These are phyloP conservation scores for Blastobotrys raffinosifermentans DNA, from an alignment of 1,139 yeast genomes.

Conservation along the genomic window DNA sequence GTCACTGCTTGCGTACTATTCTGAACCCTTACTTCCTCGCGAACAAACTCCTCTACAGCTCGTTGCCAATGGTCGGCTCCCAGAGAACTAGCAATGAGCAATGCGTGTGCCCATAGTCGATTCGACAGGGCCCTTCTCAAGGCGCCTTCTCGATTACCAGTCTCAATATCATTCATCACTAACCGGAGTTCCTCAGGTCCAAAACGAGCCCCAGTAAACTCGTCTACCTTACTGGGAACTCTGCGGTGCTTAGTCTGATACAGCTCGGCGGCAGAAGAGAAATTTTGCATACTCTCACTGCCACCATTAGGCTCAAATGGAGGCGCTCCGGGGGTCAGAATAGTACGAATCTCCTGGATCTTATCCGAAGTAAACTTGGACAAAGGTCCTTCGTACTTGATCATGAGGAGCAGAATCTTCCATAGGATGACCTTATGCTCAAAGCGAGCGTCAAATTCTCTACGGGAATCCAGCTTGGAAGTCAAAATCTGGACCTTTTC, in stretches of 20 bases:
- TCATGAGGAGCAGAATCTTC: constrained; percentile 27
- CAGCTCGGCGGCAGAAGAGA: constrained; percentile 25
- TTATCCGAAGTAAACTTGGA: constrained; percentile 16
- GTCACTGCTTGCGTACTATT: constrained; percentile 39
- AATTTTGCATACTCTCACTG: constrained; percentile 17
- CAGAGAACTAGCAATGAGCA: constrained; percentile 60
- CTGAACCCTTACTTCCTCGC: constrained; percentile 35
- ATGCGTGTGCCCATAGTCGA: constrained; percentile 73
- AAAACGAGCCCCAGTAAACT: constrained; percentile 34
- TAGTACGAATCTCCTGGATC: constrained; percentile 16
- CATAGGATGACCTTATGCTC: constrained; percentile 28
- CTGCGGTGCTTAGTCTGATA: constrained; percentile 15
- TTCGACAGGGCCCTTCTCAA: constrained; percentile 54
- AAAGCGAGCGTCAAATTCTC: constrained; percentile 17
- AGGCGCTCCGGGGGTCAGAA: constrained; percentile 23
- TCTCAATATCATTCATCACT: constrained; percentile 40
- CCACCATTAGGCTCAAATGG: constrained; percentile 9
- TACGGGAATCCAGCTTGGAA: constrained; percentile 26
- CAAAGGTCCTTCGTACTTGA: constrained; percentile 22
- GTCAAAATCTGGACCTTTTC: constrained; percentile 30
- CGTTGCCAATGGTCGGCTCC: constrained; percentile 59
- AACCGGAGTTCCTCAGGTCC: constrained; percentile 22
- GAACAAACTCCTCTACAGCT: constrained; percentile 48
- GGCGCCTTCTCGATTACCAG: constrained; percentile 66
- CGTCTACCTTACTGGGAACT: constrained; percentile 12